Evolutionary conservation across 2,329 filamentous ascomycete species (phyloP), one percentile per base, ranked within the genome.

Genomic region (Fusarium anthophilum): DNA sequence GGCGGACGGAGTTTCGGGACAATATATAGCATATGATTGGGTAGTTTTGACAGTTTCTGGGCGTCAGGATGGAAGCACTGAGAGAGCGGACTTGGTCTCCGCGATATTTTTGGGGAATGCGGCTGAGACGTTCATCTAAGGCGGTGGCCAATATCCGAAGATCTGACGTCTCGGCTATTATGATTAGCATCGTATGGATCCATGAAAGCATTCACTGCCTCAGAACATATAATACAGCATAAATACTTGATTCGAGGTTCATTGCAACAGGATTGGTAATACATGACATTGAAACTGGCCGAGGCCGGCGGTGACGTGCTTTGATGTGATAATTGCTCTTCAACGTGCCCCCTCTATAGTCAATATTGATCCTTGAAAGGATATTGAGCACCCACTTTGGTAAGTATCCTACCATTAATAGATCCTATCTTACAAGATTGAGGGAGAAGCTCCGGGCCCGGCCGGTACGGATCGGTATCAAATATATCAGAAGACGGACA

Each of bases 71-170:
- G 47, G 71, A 74, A 58, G 54, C 39, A 44, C 26, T 22, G 54
- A 45, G 66, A 51, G 45, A 55, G 68, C 76, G 76, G 76, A 78
- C 70, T 78, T 78, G 72, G 53, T 59, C 74, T 73, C 76, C 73
- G 76, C 56, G 61, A 43, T 60, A 5, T 41, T 39, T 30, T 66
- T 62, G 37, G 43, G 30, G 56, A 53, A 59, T 56, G 39, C 39
- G 43, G 51, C 48, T 50, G 30, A 53, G 20, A 43, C 32, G 14
- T 51, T 28, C 35, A 44, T 37, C 48, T 20, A 30, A 2, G 53
- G 28, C 55, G 59, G 54, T 41, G 48, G 44, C 57, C 32, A 55
- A 68, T 48, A 30, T 32, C 67, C 56, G 62, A 63, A 41, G 67
- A 66, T 26, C 28, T 59, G 26, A 22, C 18, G 53, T 66, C 59